Evolutionary conservation across 2,329 filamentous ascomycete species (phyloP).

Genomic region (Fusarium nygamai): DNA sequence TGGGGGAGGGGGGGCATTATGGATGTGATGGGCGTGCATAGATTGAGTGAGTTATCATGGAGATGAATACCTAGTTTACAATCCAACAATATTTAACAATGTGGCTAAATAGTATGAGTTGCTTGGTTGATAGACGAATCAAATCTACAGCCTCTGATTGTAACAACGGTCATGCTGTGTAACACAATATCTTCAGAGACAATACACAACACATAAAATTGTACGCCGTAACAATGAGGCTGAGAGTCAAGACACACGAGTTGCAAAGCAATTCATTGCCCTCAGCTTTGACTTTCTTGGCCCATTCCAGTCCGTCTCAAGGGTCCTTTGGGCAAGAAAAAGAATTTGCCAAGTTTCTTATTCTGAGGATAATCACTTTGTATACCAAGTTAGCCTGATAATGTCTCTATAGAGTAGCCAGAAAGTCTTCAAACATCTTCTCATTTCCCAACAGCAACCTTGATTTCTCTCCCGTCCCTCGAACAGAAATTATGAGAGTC

Average conservation of each 20-base stretch:
- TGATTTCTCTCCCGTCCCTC: background rate
- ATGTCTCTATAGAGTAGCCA: background rate
- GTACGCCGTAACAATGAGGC: constrained; percentile 26
- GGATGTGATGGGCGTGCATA: constrained; percentile 12
- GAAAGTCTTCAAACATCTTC: background rate
- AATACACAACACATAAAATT: background rate
- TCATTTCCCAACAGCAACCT: background rate
- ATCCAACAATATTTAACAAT: background rate
- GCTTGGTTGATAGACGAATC: background rate
- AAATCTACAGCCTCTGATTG: background rate
- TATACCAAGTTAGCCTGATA: background rate
- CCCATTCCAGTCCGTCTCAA: constrained; percentile 5
- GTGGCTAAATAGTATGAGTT: background rate
- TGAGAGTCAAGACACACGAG: constrained; percentile 23
- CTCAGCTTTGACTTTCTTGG: constrained; percentile 15
- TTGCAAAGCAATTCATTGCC: background rate
- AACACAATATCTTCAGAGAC: constrained; percentile 11
- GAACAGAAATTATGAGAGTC: constrained; percentile 29
- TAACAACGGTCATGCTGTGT: constrained; percentile 1
- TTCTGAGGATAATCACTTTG: background rate
- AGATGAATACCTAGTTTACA: background rate
- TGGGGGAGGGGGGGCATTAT: constrained; percentile 8
- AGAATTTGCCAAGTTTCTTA: background rate
- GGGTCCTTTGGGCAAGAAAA: background rate
- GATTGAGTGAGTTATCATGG: constrained; percentile 10